Conservation (phyloP, 306 rosid genomes). For the Rosa multiflora region DNA sequence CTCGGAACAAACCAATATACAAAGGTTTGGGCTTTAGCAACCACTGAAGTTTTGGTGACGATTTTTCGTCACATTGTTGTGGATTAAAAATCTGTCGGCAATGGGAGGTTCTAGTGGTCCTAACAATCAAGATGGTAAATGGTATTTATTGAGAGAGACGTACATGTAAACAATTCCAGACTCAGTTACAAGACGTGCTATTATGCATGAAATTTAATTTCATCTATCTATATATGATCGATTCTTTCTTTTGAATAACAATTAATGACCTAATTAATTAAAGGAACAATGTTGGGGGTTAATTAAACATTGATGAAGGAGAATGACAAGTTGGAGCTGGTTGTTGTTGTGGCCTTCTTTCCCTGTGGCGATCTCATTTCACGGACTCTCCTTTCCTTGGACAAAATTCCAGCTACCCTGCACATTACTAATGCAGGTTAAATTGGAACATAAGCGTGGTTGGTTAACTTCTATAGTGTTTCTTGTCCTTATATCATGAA, state of each 20-base stretch:
- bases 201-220: background rate
- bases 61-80: background rate
- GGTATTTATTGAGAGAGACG: background rate
- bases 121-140: background rate
- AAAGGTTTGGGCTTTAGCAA: background rate
- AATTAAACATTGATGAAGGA: background rate
- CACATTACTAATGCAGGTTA: background rate
- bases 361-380: constrained; percentile 12
- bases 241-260: background rate
- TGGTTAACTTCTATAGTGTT: background rate
- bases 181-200: background rate
- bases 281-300: background rate
- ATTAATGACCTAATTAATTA: background rate
- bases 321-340: constrained; percentile 1
- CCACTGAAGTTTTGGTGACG: background rate
- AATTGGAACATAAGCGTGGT: background rate
- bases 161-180: background rate
- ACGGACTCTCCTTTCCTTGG: constrained; percentile 4
- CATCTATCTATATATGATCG: background rate
- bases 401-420: constrained; percentile 15
- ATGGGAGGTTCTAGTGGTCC: background rate
- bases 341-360: background rate
- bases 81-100: background rate
- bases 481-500: background rate
- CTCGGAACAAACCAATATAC: background rate